Conservation (phyloP, 805 yeast species). For the Wickerhamomyces alni region DNA sequence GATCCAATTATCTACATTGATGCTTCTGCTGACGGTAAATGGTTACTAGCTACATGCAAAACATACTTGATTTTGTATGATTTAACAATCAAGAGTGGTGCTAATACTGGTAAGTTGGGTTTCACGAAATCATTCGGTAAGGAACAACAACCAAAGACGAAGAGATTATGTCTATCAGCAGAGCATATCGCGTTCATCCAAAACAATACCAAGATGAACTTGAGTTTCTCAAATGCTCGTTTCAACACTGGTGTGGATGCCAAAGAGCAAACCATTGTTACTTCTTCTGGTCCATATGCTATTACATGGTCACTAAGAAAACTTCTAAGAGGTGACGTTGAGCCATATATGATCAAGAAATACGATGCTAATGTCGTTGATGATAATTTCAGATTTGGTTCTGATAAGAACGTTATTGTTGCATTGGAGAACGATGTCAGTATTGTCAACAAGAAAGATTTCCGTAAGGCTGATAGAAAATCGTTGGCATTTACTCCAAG, state of each 20-base stretch:
- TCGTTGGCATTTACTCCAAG: conserved; percentile 28
- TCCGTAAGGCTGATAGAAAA: conserved; percentile 51
- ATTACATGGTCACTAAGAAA: conserved; percentile 72
- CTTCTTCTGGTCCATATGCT: conserved; percentile 79
- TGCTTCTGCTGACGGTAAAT: conserved; percentile 72
- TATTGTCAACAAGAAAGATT: conserved; percentile 53
- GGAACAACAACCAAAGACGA: conserved; percentile 67
- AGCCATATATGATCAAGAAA: conserved; percentile 58
- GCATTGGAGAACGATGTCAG: conserved; percentile 75
- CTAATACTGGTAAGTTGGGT: conserved; percentile 54
- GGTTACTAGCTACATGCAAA: conserved; percentile 76
- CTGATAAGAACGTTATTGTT: conserved; percentile 63
- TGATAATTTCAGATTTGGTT: conserved; percentile 73
- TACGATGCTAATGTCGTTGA: conserved; percentile 60
- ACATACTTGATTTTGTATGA: conserved; percentile 68
- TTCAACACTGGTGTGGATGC: conserved; percentile 67
- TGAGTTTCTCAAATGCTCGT: conserved; percentile 64
- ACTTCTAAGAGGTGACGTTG: conserved; percentile 44
- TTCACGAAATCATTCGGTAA: conserved; percentile 59
- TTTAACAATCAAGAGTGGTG: conserved; percentile 54
- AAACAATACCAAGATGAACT: conserved; percentile 39
- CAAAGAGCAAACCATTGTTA: conserved; percentile 64
- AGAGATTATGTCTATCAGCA: conserved; percentile 59
- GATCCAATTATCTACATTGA: conserved; percentile 65
- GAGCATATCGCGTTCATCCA: conserved; percentile 62